These are phyloP conservation scores for Clohesyomyces aquaticus DNA, from an alignment of 495 filamentous ascomycete genomes.

Conservation along the genomic window DNA sequence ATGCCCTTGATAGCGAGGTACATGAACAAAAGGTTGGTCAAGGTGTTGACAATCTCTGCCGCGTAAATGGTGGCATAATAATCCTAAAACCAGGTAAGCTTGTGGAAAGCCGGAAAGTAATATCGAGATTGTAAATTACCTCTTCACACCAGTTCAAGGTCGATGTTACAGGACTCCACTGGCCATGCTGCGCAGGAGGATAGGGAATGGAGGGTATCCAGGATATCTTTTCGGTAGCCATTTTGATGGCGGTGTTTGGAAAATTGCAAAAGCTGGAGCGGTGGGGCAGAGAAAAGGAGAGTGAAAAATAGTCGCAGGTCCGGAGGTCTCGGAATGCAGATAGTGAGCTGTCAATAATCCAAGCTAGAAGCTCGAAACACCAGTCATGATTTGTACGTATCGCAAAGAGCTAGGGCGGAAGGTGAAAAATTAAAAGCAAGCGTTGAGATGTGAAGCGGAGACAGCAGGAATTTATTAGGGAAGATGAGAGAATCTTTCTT, in stretches of 20 bases:
- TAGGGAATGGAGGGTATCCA: conserved; percentile 70
- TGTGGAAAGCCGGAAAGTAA: neutral
- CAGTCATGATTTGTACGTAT: too few relatives aligned
- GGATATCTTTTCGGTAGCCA: conserved; percentile 36
- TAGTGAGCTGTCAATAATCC: neutral
- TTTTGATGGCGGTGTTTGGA: conserved; percentile 5
- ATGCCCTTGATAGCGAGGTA: conserved; percentile 47
- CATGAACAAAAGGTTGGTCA: conserved; percentile 51
- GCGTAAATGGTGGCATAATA: conserved; percentile 50
- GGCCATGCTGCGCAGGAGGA: conserved; percentile 67
- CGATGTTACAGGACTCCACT: conserved; percentile 84
- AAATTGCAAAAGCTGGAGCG: neutral
- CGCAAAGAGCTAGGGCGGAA: too few relatives aligned
- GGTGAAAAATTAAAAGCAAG: too few relatives aligned
- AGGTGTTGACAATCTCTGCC: conserved; percentile 52
- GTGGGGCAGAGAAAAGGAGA: neutral
- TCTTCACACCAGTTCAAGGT: conserved; percentile 96
- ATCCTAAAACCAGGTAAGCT: conserved; percentile 37
- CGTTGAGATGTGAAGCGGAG: too few relatives aligned
- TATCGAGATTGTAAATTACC: conserved; percentile 50
- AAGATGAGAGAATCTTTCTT: neutral
- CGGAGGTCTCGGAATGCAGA: conserved; percentile 13
- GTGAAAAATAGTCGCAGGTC: neutral
- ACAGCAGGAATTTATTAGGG: too few relatives aligned
- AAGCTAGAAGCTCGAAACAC: neutral